phyloP scores from a whole-genome alignment of 1,284 basidiomycete species.

The Ustilago trichophora region DNA sequence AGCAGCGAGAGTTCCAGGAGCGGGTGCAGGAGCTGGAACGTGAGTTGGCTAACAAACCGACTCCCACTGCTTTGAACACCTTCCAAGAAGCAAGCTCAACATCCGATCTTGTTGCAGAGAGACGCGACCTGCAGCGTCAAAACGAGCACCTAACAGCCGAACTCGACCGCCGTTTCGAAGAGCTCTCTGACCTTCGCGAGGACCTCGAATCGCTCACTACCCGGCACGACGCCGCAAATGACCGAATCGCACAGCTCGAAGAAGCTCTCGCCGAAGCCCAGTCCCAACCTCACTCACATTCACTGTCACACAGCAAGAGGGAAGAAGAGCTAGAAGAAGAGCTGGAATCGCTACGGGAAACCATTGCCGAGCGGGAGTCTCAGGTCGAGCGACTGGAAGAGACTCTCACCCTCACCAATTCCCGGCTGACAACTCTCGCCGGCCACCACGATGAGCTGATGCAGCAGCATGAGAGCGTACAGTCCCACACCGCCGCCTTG shows the following conservation, averaged over 20 bases:
- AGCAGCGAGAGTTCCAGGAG: conserved; percentile 10
- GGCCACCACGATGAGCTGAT: conserved; percentile 5
- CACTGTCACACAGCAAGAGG: too few species aligned
- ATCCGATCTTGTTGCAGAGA: too few species aligned
- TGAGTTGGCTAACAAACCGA: conserved; percentile 11
- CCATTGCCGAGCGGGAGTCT: conserved; percentile 4
- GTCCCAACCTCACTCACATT: too few species aligned
- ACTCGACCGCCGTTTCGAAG: conserved; percentile 27
- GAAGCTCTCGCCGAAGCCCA: conserved; percentile 7
- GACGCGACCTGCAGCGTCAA: not conserved
- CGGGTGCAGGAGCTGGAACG: conserved; percentile 11
- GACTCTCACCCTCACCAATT: conserved; percentile 17
- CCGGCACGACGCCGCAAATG: conserved; percentile 1
- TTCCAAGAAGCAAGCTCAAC: too few species aligned
- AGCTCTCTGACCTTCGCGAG: conserved; percentile 18
- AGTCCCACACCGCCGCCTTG: too few species aligned
- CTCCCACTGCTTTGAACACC: not conserved
- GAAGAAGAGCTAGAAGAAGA: conserved; percentile 6
- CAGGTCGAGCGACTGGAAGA: conserved; percentile 17
- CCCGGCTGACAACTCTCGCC: conserved; percentile 1
- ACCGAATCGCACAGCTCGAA: conserved; percentile 4
- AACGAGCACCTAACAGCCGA: conserved; percentile 16
- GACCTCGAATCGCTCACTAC: conserved; percentile 4
- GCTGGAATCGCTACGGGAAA: not conserved
- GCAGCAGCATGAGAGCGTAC: too few species aligned